Base-by-base conservation (phyloP, 352 stramenopile species). In the Globisporangium cystogenes region DNA sequence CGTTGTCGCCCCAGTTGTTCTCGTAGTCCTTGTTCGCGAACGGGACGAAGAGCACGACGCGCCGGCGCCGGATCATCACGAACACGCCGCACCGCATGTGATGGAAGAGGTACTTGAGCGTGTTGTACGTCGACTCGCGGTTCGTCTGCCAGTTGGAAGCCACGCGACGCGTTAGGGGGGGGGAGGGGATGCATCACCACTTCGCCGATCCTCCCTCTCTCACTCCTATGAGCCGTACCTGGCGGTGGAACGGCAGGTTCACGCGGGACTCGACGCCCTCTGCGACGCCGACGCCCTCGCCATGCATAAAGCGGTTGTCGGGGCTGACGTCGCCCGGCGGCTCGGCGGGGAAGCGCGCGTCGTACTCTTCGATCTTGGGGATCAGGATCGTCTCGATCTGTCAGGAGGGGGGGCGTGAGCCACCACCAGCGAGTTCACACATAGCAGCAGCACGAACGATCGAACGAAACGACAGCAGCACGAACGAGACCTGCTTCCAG, bases 41-140 rank as follows among this genome's bases (percentile, higher is more conserved):
- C 7, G 96, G 96, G 47, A 89, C 93, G 66, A 99, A 99, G 21
- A 99, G 90, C 18, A 96, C 82, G 18, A 99, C 75, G 59, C 95
- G 82, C 21, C 89, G 87, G 35, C 96, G 75, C 10, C 96, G 92
- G 65, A 99, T 99, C 92, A 99, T 98, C 35, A 99, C 96, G 59
- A 98, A 98, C 40, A 99, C 98, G 11, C 96, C 97, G 65, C 95
- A 99, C 56, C 97, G 97, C 90, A 98, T 99, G 79, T 99, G 95
- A 70, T 96, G 90, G 68, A 98, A 99, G 23, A 99, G 68, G 74
- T 99, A 99, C 60, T 93, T 91, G 53, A 99, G 80, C 35, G 96
- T 98, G 65, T 99, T 97, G 15, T 95, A 67, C 15, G 90, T 97
- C 2, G 90, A 98, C 52, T 83, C 76, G 40, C 80, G 83, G 48